Conservation (phyloP, 169 alveolate genomes). For the Toxoplasma gondii region DNA sequence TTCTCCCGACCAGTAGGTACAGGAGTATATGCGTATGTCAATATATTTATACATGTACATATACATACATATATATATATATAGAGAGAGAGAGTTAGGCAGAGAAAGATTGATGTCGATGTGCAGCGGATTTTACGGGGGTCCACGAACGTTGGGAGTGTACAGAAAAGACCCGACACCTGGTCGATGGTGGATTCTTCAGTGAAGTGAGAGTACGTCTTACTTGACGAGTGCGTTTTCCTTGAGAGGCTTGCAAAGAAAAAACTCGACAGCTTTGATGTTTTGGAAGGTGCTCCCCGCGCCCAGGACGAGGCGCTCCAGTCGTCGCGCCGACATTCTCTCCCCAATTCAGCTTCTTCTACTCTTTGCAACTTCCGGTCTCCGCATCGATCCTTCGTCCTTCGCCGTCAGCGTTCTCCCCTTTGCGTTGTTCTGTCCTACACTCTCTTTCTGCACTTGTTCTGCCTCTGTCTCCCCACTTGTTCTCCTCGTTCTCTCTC, state of each 20-base stretch:
- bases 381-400: neutral
- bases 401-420: neutral
- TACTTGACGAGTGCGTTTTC: neutral
- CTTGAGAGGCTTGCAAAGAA: neutral
- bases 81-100: no score
- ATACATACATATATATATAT: no score
- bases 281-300: neutral
- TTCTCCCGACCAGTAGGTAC: no score
- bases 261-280: neutral
- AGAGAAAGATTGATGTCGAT: no score
- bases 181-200: no score
- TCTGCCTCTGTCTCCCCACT: neutral
- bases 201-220: neutral
- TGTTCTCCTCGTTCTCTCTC: neutral
- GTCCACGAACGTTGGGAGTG: no score
- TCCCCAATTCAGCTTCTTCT: neutral
- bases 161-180: no score
- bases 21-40: no score
- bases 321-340: neutral
- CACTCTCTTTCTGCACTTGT: neutral
- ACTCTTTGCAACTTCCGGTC: neutral
- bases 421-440: neutral
- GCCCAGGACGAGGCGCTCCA: slow-evolving; percentile 33
- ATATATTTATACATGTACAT: no score
- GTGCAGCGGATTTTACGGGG: no score